Conservation (phyloP, 345 rosid species). For the Xanthoceras sorbifolium region DNA sequence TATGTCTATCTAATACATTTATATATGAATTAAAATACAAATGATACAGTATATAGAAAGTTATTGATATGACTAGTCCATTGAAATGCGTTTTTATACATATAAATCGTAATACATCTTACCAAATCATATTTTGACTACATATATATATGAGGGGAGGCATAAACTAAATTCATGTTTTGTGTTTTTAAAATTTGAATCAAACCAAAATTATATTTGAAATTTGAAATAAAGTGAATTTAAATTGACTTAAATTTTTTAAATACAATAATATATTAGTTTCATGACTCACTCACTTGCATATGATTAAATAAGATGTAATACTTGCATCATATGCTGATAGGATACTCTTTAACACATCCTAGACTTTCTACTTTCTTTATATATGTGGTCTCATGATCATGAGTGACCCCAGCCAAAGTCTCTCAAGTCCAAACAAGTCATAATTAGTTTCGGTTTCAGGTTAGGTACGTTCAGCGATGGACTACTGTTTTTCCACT, state of each 20-base stretch:
- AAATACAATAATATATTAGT: not conserved
- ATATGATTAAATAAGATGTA: not conserved
- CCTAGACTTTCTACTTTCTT: constrained; percentile 10
- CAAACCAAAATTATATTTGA: not conserved
- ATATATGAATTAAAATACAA: too few species aligned
- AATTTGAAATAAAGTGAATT: not conserved
- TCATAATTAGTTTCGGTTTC: not conserved
- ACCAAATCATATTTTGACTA: not conserved
- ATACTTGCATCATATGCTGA: not conserved
- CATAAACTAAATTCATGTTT: too few species aligned
- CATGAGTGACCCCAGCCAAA: constrained; percentile 9
- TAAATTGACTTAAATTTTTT: not conserved
- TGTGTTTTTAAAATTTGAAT: too few species aligned
- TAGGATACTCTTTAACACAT: not conserved
- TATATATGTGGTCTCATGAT: not conserved
- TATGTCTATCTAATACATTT: too few species aligned
- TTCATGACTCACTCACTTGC: not conserved
- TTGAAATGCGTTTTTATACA: too few species aligned
- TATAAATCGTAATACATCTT: not conserved
- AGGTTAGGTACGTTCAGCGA: not conserved
- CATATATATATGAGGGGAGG: not conserved
- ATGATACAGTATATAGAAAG: too few species aligned
- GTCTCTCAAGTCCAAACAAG: not conserved
- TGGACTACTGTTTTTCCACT: constrained; percentile 30
- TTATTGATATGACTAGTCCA: too few species aligned